Base-by-base conservation (phyloP, 257 asterid species). In the Dorcoceras hygrometricum region DNA sequence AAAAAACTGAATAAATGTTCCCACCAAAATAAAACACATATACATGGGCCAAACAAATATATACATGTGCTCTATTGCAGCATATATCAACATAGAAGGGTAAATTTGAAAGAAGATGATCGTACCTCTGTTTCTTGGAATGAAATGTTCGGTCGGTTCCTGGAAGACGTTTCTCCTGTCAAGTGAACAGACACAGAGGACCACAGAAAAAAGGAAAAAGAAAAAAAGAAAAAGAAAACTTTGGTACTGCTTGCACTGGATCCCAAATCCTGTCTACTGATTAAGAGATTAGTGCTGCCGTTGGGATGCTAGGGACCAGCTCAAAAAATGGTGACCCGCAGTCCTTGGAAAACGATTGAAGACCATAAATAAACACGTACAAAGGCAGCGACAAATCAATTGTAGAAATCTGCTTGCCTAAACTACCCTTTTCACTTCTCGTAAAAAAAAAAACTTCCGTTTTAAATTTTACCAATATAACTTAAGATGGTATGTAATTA, bases 41-140 rank as follows among this genome's bases (percentile, higher is more conserved):
- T 48, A 46, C 7, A 23, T 59, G 32, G 66, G 14, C 24, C 23
- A 25, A 16, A 23, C n/a, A 23, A 62, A 51, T 59, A 56, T 27
- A 43, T 46, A 57, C 53, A 31, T 54, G 20, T 19, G 46, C 46
- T 51, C 6, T 55, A 34, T 9, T 27, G 23, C 23, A 23, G 46
- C 48, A 26, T 16, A 58, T 59, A 28, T 59, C 18, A 2, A 25
- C 20, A 23, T 10, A 24, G 16, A 65, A 26, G 58, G 50, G 18
- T 28, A 26, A 66, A 55, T 54, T 57, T 61, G 69, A 51, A 3
- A 20, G 63, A 25, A 55, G 73, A 55, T 59, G 14, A 59, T 31
- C 24, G 58, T 72, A 75, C 80, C 78, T 75, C 71, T 61, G 62
- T 71, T 65, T 64, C 43, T 65, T 5, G 75, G 43, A 68, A 68